phyloP scores from a whole-genome alignment of 139 green algal species.

The Nannochloris sp. region DNA sequence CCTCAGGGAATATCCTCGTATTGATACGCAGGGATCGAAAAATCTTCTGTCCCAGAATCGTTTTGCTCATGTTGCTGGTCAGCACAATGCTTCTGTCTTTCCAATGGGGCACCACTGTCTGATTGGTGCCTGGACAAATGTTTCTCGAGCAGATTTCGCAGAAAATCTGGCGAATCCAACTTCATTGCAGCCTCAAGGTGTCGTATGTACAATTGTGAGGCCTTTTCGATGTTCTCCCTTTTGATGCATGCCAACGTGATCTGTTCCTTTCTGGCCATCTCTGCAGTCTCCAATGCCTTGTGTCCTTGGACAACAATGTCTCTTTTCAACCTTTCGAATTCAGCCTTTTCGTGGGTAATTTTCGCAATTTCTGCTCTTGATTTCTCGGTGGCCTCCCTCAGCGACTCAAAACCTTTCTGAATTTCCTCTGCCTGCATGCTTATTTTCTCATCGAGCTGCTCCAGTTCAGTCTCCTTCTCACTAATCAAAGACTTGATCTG shows the following conservation, averaged over 20 bases:
- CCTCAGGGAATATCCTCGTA: not conserved
- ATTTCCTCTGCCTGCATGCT: no score
- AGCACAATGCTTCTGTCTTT: conserved; percentile 1
- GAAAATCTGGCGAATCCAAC: not conserved
- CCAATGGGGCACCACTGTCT: not conserved
- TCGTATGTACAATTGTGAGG: not conserved
- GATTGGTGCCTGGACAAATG: conserved; percentile 1
- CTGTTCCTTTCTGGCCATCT: conserved; percentile 5
- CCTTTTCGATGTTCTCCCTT: not conserved
- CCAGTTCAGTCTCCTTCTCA: no score
- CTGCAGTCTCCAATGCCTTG: conserved; percentile 8
- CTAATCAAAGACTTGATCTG: no score
- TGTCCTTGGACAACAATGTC: conserved; percentile 4
- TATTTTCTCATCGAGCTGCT: no score
- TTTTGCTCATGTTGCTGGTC: no score
- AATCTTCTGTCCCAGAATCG: not conserved
- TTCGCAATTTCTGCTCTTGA: no score
- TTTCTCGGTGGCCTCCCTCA: no score
- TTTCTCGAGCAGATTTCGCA: not conserved
- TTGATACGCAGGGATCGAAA: not conserved
- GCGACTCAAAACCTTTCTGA: no score
- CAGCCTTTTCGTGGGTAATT: no score
- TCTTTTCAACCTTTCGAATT: not conserved
- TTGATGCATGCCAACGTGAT: conserved; percentile 2
- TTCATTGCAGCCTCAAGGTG: conserved; percentile 8